Conservation (phyloP, 2,329 filamentous ascomycete genomes). For the Fusarium avenaceum region DNA sequence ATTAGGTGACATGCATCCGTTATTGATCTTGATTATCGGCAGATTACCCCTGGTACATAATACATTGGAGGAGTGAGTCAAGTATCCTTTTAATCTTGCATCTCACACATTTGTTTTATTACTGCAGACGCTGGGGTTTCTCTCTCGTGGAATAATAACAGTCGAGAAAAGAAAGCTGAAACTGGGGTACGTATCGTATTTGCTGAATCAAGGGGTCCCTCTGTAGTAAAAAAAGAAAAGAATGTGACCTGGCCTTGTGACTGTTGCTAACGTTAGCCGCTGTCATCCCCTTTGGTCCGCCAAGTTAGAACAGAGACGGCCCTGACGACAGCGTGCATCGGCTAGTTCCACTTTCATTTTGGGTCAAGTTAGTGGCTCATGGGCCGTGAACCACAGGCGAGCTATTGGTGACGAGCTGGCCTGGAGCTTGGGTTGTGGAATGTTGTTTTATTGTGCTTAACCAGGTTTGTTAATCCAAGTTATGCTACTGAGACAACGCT, state of each 20-base stretch:
- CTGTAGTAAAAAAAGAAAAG: background rate
- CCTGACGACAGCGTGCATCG: conserved; percentile 40
- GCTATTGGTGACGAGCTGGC: conserved; percentile 8
- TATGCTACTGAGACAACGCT: background rate
- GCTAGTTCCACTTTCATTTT: conserved; percentile 31
- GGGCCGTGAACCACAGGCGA: conserved; percentile 9
- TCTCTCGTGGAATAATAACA: background rate
- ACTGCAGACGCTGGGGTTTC: background rate
- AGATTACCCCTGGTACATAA: background rate
- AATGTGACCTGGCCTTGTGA: conserved; percentile 29
- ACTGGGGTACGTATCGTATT: conserved; percentile 6
- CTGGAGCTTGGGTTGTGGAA: background rate
- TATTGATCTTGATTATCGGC: background rate
- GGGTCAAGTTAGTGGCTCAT: background rate
- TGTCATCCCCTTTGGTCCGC: conserved; percentile 9
- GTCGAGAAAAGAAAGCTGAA: conserved; percentile 5
- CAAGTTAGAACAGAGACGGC: conserved; percentile 10
- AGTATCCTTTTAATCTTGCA: background rate
- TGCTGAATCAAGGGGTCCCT: conserved; percentile 23
- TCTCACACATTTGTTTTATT: background rate
- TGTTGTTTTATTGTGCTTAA: background rate
- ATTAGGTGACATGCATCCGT: no score
- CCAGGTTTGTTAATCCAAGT: background rate
- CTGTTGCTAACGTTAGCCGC: background rate
- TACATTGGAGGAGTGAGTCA: background rate